Base-by-base conservation (phyloP, 345 rosid genomes). In the Nasturtium officinale region DNA sequence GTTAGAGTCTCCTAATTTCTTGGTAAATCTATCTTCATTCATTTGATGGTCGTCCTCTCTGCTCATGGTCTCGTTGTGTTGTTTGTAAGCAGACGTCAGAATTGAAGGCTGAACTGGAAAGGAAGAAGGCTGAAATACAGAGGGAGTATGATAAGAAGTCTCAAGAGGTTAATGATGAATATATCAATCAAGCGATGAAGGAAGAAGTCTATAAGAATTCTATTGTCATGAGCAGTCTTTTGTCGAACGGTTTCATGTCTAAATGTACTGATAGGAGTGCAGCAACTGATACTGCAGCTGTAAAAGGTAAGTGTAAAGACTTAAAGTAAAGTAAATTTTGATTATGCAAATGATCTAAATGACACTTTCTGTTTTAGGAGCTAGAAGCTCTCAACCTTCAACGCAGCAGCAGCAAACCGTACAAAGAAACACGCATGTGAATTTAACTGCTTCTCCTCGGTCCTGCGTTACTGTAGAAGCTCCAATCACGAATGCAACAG, bases 71-170 rank as follows among this genome's bases (percentile, higher is more conserved):
- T 61, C 2, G 9, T 54, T 46, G 35, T 3, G n/a, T 61, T 46
- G 28, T 63, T 37, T 20, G 46, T 56, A 15, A 62, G 53, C 54
- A 76, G 79, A 63, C 12, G 23, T 69, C 21, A 26, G 46, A 21
- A 17, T 23, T 76, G 65, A 55, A 9, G 30, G 71, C 71, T 63
- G 79, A 69, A 40, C 54, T 55, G 0, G 53, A 56, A 3, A 63
- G 16, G 60, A 47, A 63, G 75, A 70, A 62, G 75, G 61, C 53
- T 63, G 75, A 76, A 63, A 30, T 10, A 56, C 60, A 45, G 4
- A 35, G 71, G 17, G 42, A 76, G 38, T 70, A 18, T 47, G 71
- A 69, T 4, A 64, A 0, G 37, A 43, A 69, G 63, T n/a, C 11
- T 9, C n/a, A 56, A 15, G 71, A 76, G 53, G 4, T 54, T 18